Conservation (phyloP, 1,284 basidiomycete species). For the Marasmius oreades region DNA sequence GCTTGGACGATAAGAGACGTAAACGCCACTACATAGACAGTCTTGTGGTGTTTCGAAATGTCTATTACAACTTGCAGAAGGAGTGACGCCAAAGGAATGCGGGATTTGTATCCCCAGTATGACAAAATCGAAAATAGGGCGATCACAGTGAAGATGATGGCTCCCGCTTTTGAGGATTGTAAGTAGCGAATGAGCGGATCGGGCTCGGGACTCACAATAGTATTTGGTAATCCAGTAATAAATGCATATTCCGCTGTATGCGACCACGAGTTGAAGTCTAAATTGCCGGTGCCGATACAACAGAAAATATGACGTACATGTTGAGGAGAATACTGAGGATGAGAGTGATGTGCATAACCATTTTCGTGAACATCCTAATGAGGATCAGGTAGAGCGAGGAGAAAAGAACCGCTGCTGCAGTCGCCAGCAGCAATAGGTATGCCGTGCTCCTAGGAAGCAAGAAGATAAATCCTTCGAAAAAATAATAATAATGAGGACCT, state of each 20-base stretch:
- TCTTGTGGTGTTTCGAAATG: constrained; percentile 77
- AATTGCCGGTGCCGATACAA: neutral
- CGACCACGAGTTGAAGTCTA: constrained; percentile 6
- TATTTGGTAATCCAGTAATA: constrained; percentile 81
- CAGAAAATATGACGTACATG: constrained; percentile 45
- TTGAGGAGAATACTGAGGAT: constrained; percentile 70
- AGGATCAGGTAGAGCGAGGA: constrained; percentile 71
- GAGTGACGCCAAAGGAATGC: constrained; percentile 78
- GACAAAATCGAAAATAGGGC: constrained; percentile 59
- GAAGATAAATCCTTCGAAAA: neutral
- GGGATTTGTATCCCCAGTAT: constrained; percentile 64
- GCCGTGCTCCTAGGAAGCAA: constrained; percentile 49
- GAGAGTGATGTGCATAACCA: constrained; percentile 81
- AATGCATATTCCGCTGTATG: constrained; percentile 52
- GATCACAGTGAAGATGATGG: constrained; percentile 75
- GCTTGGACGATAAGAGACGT: constrained; percentile 69
- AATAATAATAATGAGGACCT: constrained; percentile 16
- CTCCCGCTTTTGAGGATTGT: constrained; percentile 45
- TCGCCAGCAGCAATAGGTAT: constrained; percentile 64
- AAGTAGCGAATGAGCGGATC: constrained; percentile 16
- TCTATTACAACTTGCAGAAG: constrained; percentile 83
- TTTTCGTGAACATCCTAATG: constrained; percentile 71
- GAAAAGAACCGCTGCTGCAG: constrained; percentile 54
- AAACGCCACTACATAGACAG: constrained; percentile 79
- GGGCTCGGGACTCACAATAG: constrained; percentile 50